These are phyloP conservation scores for Rheum nobile DNA, from an alignment of 148 eudicot species.

Conservation along the genomic window DNA sequence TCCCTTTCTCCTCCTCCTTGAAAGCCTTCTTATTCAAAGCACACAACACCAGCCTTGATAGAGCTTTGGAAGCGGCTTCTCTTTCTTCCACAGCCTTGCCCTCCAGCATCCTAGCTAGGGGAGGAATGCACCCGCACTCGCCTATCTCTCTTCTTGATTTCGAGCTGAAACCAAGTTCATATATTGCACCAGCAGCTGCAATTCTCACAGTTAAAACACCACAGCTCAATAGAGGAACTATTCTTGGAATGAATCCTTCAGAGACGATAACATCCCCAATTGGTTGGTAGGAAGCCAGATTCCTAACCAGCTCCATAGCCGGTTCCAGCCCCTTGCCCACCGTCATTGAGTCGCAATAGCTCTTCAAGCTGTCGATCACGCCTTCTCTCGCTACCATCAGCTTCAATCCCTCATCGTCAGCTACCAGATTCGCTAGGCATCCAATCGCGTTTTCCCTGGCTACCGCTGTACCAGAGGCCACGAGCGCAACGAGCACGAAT, in stretches of 20 bases:
- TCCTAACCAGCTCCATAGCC: conserved; percentile 38
- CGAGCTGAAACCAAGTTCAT: conserved; percentile 38
- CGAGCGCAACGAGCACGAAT: conserved; percentile 30
- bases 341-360: conserved; percentile 55
- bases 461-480: conserved; percentile 45
- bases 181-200: conserved; percentile 54
- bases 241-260: conserved; percentile 36
- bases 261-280: conserved; percentile 42
- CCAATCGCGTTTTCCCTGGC: conserved; percentile 75
- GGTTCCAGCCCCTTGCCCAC: conserved; percentile 35
- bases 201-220: conserved; percentile 62
- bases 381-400: conserved; percentile 56
- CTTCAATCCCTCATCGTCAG: conserved; percentile 49
- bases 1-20: conserved; percentile 64
- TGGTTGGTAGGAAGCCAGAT: conserved; percentile 34
- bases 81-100: conserved; percentile 74
- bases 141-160: conserved; percentile 66
- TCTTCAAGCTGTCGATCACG: conserved; percentile 52
- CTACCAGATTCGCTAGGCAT: conserved; percentile 53
- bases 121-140: conserved; percentile 54
- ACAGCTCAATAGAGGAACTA: conserved; percentile 37
- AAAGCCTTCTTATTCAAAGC: conserved; percentile 42
- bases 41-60: conserved; percentile 43
- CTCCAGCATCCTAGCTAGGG: conserved; percentile 54
- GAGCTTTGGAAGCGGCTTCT: conserved; percentile 56